phyloP scores from a whole-genome alignment of 106 monocot genomes.

The Cymbidium sinense region DNA sequence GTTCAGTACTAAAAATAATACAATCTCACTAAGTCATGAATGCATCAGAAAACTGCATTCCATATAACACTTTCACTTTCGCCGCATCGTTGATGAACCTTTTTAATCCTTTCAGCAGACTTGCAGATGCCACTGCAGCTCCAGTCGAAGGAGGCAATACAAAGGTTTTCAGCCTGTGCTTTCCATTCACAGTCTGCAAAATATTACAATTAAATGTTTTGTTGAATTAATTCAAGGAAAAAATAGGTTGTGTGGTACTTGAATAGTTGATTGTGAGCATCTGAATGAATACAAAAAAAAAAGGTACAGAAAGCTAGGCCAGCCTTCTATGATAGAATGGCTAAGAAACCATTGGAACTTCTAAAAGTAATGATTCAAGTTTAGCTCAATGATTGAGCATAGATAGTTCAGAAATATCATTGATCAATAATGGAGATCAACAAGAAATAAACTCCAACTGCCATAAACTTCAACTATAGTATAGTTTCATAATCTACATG shows the following conservation, averaged over 20 bases:
- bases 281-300: too few relatives aligned
- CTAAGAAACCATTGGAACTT: too few relatives aligned
- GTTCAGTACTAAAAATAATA: neutral
- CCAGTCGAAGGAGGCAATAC: constrained; percentile 69
- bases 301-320: too few relatives aligned
- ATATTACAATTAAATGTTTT: neutral
- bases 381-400: too few relatives aligned
- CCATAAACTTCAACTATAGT: too few relatives aligned
- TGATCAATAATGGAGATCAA: too few relatives aligned
- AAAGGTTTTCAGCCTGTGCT: constrained; percentile 61
- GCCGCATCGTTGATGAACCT: constrained; percentile 48
- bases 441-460: too few relatives aligned
- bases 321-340: too few relatives aligned
- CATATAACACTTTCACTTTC: constrained; percentile 42
- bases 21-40: neutral
- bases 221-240: neutral
- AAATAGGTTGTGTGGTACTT: neutral
- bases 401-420: too few relatives aligned
- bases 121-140: constrained; percentile 69
- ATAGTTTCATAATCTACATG: too few relatives aligned
- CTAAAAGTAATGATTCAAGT: too few relatives aligned
- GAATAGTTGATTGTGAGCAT: too few relatives aligned
- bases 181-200: constrained; percentile 63
- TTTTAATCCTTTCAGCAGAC: constrained; percentile 40
- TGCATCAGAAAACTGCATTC: constrained; percentile 34